Evolutionary conservation across 257 asterid species (phyloP).

Genomic region (Gentiana straminea): DNA sequence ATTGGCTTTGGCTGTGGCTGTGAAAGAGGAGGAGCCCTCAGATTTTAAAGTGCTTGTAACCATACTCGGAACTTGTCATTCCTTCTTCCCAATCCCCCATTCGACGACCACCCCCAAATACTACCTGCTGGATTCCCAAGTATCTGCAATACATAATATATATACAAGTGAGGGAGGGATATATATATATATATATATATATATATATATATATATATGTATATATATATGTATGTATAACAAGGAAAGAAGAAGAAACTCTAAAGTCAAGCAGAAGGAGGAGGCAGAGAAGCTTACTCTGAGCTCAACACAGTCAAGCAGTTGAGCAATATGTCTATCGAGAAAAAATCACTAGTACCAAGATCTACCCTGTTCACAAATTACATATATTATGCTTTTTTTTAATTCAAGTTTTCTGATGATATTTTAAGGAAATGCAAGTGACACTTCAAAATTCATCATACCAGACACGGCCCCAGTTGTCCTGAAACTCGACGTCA

Average conservation of each 20-base stretch:
- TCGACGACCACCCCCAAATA: slow-evolving; percentile 57
- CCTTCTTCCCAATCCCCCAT: slow-evolving; percentile 99
- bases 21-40: slow-evolving; percentile 9
- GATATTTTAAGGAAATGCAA: neutral
- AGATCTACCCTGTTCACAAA: slow-evolving; percentile 78
- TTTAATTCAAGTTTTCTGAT: neutral
- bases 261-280: neutral
- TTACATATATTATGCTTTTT: neutral
- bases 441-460: slow-evolving; percentile 6
- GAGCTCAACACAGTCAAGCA: slow-evolving; percentile 92
- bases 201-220: neutral
- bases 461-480: slow-evolving; percentile 93
- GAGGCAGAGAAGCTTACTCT: slow-evolving; percentile 44
- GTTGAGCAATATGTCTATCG: slow-evolving; percentile 87
- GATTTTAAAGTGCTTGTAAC: slow-evolving; percentile 82
- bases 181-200: neutral
- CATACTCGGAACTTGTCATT: slow-evolving; percentile 66
- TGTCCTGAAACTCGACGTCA: slow-evolving; percentile 89
- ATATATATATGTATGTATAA: neutral
- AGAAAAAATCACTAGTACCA: slow-evolving; percentile 83
- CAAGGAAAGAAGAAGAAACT: neutral
- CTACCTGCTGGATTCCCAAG: slow-evolving; percentile 88
- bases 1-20: too few relatives aligned
- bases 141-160: slow-evolving; percentile 29
- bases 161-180: neutral